These are phyloP conservation scores for Berkeleyomyces basicola DNA, from an alignment of 2,329 filamentous ascomycete species.

Conservation along the genomic window DNA sequence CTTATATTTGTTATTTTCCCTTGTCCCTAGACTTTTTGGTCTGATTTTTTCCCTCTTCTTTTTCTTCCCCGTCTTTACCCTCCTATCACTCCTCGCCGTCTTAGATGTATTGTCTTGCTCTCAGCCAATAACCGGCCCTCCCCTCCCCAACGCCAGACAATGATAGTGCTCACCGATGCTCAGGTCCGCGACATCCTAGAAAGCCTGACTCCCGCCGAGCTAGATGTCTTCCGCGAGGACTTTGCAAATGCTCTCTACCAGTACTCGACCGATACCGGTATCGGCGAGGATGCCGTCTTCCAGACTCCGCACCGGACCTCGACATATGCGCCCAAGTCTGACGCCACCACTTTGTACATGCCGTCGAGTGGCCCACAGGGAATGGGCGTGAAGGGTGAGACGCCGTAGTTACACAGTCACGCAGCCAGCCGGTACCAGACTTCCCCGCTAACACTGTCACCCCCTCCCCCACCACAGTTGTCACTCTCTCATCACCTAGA, in stretches of 20 bases:
- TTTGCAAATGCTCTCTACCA: slow-evolving; percentile 40
- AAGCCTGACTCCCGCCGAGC: slow-evolving; percentile 33
- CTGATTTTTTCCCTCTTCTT: background rate
- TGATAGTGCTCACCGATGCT: slow-evolving; percentile 41
- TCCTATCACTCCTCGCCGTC: background rate
- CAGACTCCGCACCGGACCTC: slow-evolving; percentile 39
- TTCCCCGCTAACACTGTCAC: background rate
- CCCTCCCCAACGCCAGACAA: slow-evolving; percentile 26
- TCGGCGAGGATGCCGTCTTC: slow-evolving; percentile 26
- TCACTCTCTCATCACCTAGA: slow-evolving; percentile 39
- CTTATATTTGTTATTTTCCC: background rate
- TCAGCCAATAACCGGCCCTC: background rate
- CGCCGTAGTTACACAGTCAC: background rate
- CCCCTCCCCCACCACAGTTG: slow-evolving; percentile 29
- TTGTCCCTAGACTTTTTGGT: background rate
- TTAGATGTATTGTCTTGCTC: background rate
- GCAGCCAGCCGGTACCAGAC: background rate
- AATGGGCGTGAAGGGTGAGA: slow-evolving; percentile 50
- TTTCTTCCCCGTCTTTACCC: background rate
- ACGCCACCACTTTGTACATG: slow-evolving; percentile 55
- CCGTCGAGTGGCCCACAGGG: slow-evolving; percentile 47
- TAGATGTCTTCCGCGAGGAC: slow-evolving; percentile 32
- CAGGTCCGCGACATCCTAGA: slow-evolving; percentile 39
- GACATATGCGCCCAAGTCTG: slow-evolving; percentile 30
- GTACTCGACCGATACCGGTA: slow-evolving; percentile 40